phyloP scores from a whole-genome alignment of 2,329 filamentous ascomycete species.

The Arthroderma sp. region DNA sequence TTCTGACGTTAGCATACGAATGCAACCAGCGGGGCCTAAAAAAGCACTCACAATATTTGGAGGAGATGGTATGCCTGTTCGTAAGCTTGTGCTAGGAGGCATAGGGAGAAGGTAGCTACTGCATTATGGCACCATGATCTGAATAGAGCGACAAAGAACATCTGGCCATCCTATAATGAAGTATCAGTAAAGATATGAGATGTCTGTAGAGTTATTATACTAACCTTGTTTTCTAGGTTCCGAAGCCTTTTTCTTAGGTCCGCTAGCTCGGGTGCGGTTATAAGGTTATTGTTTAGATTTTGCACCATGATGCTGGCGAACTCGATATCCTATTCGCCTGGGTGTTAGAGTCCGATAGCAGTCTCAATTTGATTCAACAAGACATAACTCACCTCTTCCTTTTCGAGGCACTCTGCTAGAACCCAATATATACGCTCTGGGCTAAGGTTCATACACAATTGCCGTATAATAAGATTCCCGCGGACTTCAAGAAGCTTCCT shows the following conservation, averaged over 20 bases:
- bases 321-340: slow-evolving; percentile 56
- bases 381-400: slow-evolving; percentile 53
- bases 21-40: background rate
- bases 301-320: slow-evolving; percentile 99
- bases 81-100: slow-evolving; percentile 88
- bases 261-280: slow-evolving; percentile 85
- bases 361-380: background rate
- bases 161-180: slow-evolving; percentile 63
- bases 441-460: slow-evolving; percentile 83
- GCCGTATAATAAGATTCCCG: slow-evolving; percentile 91
- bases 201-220: background rate
- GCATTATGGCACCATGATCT: slow-evolving; percentile 98
- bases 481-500: slow-evolving; percentile 78
- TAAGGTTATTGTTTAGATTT: slow-evolving; percentile 96
- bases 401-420: slow-evolving; percentile 89
- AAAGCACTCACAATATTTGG: slow-evolving; percentile 69
- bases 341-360: background rate
- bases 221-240: slow-evolving; percentile 74
- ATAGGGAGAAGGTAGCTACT: slow-evolving; percentile 92
- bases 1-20: slow-evolving; percentile 6
- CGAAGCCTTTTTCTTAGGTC: slow-evolving; percentile 81
- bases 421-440: slow-evolving; percentile 93
- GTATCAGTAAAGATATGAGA: slow-evolving; percentile 12
- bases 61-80: slow-evolving; percentile 94
- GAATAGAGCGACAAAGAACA: slow-evolving; percentile 87